Base-by-base conservation (phyloP, 2,329 filamentous ascomycete genomes). In the Stagonosporopsis cucurbitacearum region DNA sequence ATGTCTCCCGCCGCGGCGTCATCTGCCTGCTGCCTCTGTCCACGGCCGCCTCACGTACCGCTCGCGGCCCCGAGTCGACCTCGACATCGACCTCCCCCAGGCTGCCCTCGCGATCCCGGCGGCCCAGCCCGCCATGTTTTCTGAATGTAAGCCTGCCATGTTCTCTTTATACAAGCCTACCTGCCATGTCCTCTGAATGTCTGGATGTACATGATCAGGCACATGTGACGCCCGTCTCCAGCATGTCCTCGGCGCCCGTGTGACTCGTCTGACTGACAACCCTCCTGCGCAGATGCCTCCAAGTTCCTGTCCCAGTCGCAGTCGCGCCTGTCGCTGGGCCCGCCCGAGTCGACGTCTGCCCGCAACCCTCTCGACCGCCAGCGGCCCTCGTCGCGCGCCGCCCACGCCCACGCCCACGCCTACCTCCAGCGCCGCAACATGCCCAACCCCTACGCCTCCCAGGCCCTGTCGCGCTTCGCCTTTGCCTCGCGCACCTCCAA, bases 241-340 rank as follows among this genome's bases (percentile, higher is more conserved):
- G 51, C 44, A 45, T 40, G 41, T 59, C 49, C 55, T 36, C 37
- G 5, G 20, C 53, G 65, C 70, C 74, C 76, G 76, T 74, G 77
- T 79, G 77, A 79, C 70, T 74, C 76, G 76, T 74, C 76, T 79
- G 77, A 79, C 74, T 78, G 63, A 79, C 75, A 66, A 58, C 64
- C 54, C 63, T 30, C 64, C 60, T 60, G 39, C 60, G 62, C 71
- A 97, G 95, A 98, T 88, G 95, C 95, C 70, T 98, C 94, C 65
- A 89, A 89, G 67, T 99, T 99, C 76, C 87, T 99, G 84, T 97
- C 93, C 65, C 95, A 98, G 85, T 97, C 92, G 63, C 93, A 96
- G 81, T 96, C 93, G 59, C 89, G 92, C 61, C 82, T 98, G 69
- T 91, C 89, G 65, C 92, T 78, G 85, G 89, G 73, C 77, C 84